Base-by-base conservation (phyloP, 495 filamentous ascomycete genomes). In the Cryomyces antarcticus region DNA sequence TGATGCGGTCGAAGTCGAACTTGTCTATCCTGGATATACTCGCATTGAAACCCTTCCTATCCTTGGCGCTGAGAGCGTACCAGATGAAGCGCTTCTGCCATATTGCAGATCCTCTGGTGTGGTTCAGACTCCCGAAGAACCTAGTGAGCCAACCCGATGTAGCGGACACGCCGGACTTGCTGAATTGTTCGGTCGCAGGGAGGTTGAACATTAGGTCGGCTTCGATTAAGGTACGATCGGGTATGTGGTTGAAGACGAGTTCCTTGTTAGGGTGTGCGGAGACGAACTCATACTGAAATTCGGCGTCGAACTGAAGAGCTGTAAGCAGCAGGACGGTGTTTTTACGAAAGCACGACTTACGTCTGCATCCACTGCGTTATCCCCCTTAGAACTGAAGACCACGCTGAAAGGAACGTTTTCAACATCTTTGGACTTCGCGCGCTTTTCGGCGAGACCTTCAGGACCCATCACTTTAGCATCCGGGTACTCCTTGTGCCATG, bases 141-240 rank as follows among this genome's bases (percentile, higher is more conserved):
- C 71, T 74, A 0, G 75, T 86, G 35, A 77, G 48, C 5, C 80
- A 46, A 1, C 80, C 80, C 5, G 58, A 54, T 4, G 62, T 69
- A 3, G 71, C 57, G 7, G 59, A 61, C 44, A 69, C 66, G 11
- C 68, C 62, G 9, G 38, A 9, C 46, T 68, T 75, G 34, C 75
- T 80, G 61, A 86, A 93, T 59, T 96, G 89, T 62, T 96, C 89
- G 1, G 58, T 68, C 1, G 87, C 78, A 0, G 89, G 89, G 17
- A 94, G 60, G 57, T 94, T 95, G 65, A 96, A 97, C 44, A 95
- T 50, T 34, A 96, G 56, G 55, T 97, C 89, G 13, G 84, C 89
- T 62, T 94, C 66, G 51, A 97, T 83, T n/a, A 97, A 61, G 0
- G 84, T 85, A 33, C 66, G 64, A 28, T 80, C 77, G 0, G 82